phyloP scores from a whole-genome alignment of 2,329 filamentous ascomycete genomes.

The Sordariomycetes sp. region DNA sequence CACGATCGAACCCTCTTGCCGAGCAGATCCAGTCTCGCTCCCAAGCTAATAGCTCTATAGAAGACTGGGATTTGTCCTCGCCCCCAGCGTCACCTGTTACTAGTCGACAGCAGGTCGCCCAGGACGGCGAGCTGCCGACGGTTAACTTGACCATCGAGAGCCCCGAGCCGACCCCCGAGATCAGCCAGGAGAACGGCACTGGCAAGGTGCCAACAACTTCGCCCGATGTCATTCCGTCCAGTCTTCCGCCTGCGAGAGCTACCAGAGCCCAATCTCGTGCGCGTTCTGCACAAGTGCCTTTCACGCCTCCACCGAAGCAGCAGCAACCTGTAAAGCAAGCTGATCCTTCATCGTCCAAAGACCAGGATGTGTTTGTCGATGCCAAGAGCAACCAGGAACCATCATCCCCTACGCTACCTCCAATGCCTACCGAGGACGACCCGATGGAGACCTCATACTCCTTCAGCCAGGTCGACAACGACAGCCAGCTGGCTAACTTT shows the following conservation, averaged over 20 bases:
- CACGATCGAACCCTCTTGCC: slow-evolving; percentile 40
- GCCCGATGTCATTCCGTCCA: slow-evolving; percentile 16
- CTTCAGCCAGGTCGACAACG: slow-evolving; percentile 34
- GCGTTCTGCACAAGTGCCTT: background rate
- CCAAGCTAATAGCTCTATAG: slow-evolving; percentile 18
- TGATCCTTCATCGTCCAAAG: slow-evolving; percentile 31
- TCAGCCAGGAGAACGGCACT: background rate
- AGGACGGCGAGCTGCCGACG: slow-evolving; percentile 8
- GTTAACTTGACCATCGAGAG: slow-evolving; percentile 6
- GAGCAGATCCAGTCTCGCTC: slow-evolving; percentile 43
- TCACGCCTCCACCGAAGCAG: slow-evolving; percentile 9
- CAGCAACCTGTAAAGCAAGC: background rate
- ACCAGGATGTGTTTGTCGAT: slow-evolving; percentile 41
- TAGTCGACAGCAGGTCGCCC: slow-evolving; percentile 14
- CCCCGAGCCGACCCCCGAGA: slow-evolving; percentile 5
- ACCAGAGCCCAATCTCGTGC: slow-evolving; percentile 5
- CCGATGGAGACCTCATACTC: slow-evolving; percentile 30
- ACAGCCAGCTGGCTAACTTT: slow-evolving; percentile 36
- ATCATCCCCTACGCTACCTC: slow-evolving; percentile 4
- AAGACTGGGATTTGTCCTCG: slow-evolving; percentile 48
- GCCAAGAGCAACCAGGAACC: slow-evolving; percentile 33
- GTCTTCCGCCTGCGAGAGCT: slow-evolving; percentile 10
- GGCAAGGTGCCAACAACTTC: too few relatives aligned
- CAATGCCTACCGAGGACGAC: too few relatives aligned
- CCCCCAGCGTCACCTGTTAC: slow-evolving; percentile 42